These are phyloP conservation scores for Pisolithus marmoratus DNA, from an alignment of 768 basidiomycete genomes.

Conservation along the genomic window DNA sequence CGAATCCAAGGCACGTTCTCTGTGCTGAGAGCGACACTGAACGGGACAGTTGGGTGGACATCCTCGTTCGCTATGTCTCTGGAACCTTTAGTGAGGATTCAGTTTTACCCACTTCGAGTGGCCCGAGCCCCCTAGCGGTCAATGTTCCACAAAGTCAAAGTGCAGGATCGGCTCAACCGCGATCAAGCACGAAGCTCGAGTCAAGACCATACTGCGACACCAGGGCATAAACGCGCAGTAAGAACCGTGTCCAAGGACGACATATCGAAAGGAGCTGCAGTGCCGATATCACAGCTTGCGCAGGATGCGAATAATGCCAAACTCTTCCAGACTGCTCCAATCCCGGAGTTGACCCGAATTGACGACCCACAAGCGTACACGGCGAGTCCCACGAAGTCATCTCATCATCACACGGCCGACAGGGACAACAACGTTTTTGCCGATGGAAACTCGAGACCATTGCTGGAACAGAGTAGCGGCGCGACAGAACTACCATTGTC, in stretches of 20 bases:
- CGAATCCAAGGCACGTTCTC: constrained; percentile 80
- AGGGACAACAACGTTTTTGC: constrained; percentile 13
- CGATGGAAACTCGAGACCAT: constrained; percentile 31
- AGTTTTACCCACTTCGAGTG: constrained; percentile 36
- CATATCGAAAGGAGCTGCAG: constrained; percentile 44
- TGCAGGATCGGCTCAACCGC: constrained; percentile 37
- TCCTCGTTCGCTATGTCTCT: constrained; percentile 83
- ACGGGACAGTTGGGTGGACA: constrained; percentile 91
- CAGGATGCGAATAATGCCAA: constrained; percentile 55
- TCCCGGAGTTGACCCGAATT: constrained; percentile 17
- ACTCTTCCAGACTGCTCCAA: constrained; percentile 45
- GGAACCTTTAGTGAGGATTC: constrained; percentile 76
- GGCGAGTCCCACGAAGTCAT: constrained; percentile 51
- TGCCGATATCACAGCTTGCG: constrained; percentile 53
- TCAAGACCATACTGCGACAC: constrained; percentile 20
- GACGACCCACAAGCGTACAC: constrained; percentile 27
- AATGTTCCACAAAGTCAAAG: constrained; percentile 20
- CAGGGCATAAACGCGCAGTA: constrained; percentile 27
- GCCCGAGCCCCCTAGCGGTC: constrained; percentile 22
- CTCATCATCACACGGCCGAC: constrained; percentile 38
- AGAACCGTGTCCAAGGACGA: constrained; percentile 56
- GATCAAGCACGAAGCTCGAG: constrained; percentile 53
- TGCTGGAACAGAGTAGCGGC: constrained; percentile 39
- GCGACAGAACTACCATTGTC: constrained; percentile 59
- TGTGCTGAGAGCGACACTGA: constrained; percentile 95